These are phyloP conservation scores for Penicillium olsonii DNA, from an alignment of 2,329 filamentous ascomycete genomes.

Conservation along the genomic window DNA sequence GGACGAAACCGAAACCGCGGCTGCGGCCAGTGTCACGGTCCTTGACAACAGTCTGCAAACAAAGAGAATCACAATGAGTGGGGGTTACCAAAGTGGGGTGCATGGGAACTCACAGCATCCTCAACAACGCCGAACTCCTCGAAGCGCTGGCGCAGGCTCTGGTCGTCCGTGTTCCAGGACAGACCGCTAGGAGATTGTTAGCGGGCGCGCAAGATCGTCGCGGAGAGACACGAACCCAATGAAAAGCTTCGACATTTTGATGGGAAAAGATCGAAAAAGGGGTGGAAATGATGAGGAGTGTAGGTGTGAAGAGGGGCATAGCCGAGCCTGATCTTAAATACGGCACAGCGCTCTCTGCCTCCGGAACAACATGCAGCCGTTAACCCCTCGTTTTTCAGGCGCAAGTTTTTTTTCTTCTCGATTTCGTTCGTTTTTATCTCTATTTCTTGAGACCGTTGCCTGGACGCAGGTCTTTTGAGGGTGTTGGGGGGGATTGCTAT, in stretches of 20 bases:
- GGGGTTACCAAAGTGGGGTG: neutral
- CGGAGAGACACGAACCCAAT: conserved; percentile 2
- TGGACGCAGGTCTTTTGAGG: no score
- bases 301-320: conserved; percentile 11
- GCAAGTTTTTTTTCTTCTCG: neutral
- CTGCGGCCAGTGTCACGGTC: conserved; percentile 14
- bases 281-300: conserved; percentile 1
- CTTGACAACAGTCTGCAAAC: conserved; percentile 10
- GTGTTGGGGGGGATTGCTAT: neutral
- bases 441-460: no score
- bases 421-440: neutral
- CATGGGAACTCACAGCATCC: conserved; percentile 10
- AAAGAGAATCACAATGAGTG: neutral
- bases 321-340: conserved; percentile 14
- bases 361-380: conserved; percentile 13
- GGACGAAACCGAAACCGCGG: conserved; percentile 16
- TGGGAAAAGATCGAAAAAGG: conserved; percentile 1
- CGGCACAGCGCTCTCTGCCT: neutral
- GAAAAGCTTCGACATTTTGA: conserved; percentile 15
- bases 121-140: conserved; percentile 12
- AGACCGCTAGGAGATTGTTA: conserved; percentile 7
- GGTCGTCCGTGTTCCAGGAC: conserved; percentile 14
- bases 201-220: neutral
- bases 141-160: conserved; percentile 10
- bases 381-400: conserved; percentile 12